Base-by-base conservation (phyloP, 768 basidiomycete species). In the Tricholoma furcatifolium region DNA sequence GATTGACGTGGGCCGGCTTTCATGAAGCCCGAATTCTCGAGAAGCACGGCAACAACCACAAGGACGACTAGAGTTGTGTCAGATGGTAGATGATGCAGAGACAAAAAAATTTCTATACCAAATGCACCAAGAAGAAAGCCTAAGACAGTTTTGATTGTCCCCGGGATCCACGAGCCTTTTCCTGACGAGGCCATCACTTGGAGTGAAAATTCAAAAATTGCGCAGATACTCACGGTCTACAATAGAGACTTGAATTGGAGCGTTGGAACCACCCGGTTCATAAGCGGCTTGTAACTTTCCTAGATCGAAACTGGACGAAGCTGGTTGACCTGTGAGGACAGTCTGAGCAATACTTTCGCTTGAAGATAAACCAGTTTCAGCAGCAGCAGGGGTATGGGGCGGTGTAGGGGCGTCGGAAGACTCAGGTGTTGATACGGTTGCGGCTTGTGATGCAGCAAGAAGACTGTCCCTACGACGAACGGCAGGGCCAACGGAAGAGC, bases 1-100 rank as follows among this genome's bases (percentile, higher is more conserved):
- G 85, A 71, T 55, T 88, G 85, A 27, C 83, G 82, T 36, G 87
- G 86, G 3, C 88, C 93, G 5, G 89, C 85, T 73, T 96, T 96
- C 75, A 97, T 82, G 38, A 98, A 77, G 3, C 95, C 95, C 21
- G 92, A 88, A 67, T 93, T 95, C 70, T 98, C 96, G 61, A 98
- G 82, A 60, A 97, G 77, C 31, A 97, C 86, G 1, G 93, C 88
- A 21, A 98, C 73, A 31, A 95, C 77, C 47, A 95, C 91, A 51
- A 98, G 74, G 65, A 93, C 78, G 68, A 91, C 88, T 91, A 36
- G 44, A 8, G 24, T 18, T n/a, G 20, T 32, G 48, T 47, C 21
- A 53, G 45, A 50, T 20, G 32, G 32, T 18, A 23, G 23, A 30
- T 48, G 49, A 11, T 32, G n/a, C 23, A 7, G 9, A 21, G 15